These are phyloP conservation scores for Achaetomiella virescens DNA, from an alignment of 495 filamentous ascomycete species.

Conservation along the genomic window DNA sequence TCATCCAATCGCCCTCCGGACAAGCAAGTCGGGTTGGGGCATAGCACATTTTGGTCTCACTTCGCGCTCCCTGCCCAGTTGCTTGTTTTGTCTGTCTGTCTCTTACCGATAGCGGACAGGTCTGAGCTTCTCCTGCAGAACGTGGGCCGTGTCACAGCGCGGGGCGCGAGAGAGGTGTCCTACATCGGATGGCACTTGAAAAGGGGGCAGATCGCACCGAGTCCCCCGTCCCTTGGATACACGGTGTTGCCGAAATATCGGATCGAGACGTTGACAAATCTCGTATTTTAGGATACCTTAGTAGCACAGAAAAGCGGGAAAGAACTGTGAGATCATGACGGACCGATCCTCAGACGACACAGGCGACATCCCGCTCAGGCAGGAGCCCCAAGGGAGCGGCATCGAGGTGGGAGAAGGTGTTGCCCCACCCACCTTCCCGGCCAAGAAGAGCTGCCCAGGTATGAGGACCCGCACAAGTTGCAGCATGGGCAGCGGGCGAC, in stretches of 20 bases:
- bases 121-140: not conserved
- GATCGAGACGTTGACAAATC: conserved; percentile 5
- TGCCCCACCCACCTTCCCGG: conserved; percentile 1
- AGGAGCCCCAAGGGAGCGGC: not conserved
- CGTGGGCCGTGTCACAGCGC: not conserved
- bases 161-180: not conserved
- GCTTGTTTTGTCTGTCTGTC: not conserved
- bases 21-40: not conserved
- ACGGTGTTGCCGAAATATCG: not conserved
- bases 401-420: not conserved
- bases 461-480: conserved; percentile 16
- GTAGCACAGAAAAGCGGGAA: not conserved
- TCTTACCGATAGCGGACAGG: not conserved
- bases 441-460: no score
- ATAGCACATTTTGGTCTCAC: not conserved
- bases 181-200: not conserved
- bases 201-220: not conserved
- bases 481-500: conserved; percentile 18
- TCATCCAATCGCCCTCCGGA: conserved; percentile 4
- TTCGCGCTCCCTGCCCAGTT: not conserved
- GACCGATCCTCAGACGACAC: not conserved
- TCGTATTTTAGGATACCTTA: not conserved
- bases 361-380: not conserved
- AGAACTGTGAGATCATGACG: conserved; percentile 7
- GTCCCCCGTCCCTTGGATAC: not conserved